Evolutionary conservation across 805 yeast species (phyloP).

Genomic region (Brettanomyces custersianus): DNA sequence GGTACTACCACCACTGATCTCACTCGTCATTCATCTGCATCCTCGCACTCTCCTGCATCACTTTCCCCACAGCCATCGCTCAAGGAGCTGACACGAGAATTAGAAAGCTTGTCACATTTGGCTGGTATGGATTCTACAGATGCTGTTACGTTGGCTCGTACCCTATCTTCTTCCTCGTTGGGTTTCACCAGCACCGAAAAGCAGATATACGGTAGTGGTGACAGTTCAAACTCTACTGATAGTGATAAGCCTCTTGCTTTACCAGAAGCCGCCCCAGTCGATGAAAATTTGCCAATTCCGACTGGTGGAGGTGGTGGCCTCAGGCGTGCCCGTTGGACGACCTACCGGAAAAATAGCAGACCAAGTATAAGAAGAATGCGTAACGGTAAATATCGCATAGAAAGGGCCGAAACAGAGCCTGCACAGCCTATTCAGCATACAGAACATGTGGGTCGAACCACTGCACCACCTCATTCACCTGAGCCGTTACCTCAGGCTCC

Average conservation of each 20-base stretch:
- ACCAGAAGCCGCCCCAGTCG: neutral
- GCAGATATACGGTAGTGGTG: conserved; percentile 26
- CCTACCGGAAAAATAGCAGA: conserved; percentile 33
- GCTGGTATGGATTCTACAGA: conserved; percentile 76
- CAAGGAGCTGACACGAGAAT: conserved; percentile 63
- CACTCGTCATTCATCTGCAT: neutral
- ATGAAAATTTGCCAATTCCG: conserved; percentile 8
- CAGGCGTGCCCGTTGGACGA: conserved; percentile 42
- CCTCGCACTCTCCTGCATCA: conserved; percentile 5
- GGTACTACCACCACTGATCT: neutral
- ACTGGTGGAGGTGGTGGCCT: conserved; percentile 14
- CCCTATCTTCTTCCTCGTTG: conserved; percentile 62
- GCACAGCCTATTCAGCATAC: too few relatives aligned
- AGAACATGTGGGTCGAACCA: too few relatives aligned
- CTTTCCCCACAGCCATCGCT: conserved; percentile 43
- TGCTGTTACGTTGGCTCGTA: conserved; percentile 75
- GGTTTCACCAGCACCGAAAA: conserved; percentile 46
- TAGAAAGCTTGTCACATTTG: conserved; percentile 62
- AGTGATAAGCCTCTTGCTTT: too few relatives aligned
- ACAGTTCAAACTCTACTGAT: neutral
- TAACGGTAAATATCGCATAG: too few relatives aligned
- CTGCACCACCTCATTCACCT: too few relatives aligned
- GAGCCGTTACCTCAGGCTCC: too few relatives aligned
- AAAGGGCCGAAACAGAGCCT: too few relatives aligned
- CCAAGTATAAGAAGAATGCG: conserved; percentile 5